Evolutionary conservation across 805 yeast species (phyloP).

Genomic region (Candida incommunis): DNA sequence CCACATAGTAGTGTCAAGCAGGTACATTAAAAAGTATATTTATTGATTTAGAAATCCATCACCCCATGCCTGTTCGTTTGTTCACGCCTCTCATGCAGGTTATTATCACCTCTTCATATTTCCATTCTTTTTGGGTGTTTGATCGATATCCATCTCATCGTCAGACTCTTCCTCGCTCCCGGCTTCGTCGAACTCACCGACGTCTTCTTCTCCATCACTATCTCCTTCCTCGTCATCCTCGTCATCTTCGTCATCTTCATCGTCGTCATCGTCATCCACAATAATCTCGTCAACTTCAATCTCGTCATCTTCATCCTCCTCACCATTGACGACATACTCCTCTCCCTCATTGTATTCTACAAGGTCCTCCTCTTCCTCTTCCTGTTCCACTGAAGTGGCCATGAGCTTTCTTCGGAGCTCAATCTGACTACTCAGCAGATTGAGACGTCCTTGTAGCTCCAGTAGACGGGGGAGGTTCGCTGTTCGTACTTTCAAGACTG

Average conservation of each 20-base stretch:
- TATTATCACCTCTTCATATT: too few relatives aligned
- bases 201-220: too few relatives aligned
- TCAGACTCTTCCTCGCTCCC: too few relatives aligned
- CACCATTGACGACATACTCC: slow-evolving; percentile 29
- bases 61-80: too few relatives aligned
- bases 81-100: too few relatives aligned
- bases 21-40: too few relatives aligned
- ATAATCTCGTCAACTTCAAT: slow-evolving; percentile 16
- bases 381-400: slow-evolving; percentile 20
- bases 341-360: slow-evolving; percentile 26
- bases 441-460: slow-evolving; percentile 75
- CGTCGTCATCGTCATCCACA: slow-evolving; percentile 28
- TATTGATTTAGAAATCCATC: too few relatives aligned
- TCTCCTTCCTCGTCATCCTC: slow-evolving; percentile 25
- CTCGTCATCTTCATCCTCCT: slow-evolving; percentile 30
- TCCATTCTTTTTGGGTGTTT: too few relatives aligned
- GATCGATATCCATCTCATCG: too few relatives aligned
- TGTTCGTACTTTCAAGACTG: slow-evolving; percentile 40
- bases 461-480: slow-evolving; percentile 51
- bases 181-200: too few relatives aligned
- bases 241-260: slow-evolving; percentile 25
- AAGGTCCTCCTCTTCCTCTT: slow-evolving; percentile 23
- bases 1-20: too few relatives aligned
- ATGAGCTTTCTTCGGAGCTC: slow-evolving; percentile 42
- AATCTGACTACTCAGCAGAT: slow-evolving; percentile 62